These are phyloP conservation scores for Aspergillus viridinutans DNA, from an alignment of 2,329 filamentous ascomycete species.

Conservation along the genomic window DNA sequence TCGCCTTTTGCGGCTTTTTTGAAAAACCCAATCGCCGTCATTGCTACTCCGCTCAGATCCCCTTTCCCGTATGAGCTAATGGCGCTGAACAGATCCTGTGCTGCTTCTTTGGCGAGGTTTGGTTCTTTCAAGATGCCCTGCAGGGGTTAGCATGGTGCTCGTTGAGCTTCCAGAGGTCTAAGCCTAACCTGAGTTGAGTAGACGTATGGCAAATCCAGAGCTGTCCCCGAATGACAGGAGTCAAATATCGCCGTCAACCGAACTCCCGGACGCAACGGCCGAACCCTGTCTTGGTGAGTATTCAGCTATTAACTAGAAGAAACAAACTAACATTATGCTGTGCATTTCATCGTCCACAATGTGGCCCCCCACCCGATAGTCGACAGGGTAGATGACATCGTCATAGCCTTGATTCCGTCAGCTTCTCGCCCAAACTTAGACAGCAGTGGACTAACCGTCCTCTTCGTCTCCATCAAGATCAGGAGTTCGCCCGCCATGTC, in stretches of 20 bases:
- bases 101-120: constrained; percentile 63
- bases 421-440: not conserved
- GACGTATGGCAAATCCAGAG: constrained; percentile 64
- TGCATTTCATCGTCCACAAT: constrained; percentile 79
- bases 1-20: constrained; percentile 82
- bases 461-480: constrained; percentile 73
- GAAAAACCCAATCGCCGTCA: constrained; percentile 74
- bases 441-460: constrained; percentile 46
- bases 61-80: constrained; percentile 75
- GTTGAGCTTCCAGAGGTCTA: not conserved
- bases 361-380: constrained; percentile 64
- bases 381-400: constrained; percentile 74
- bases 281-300: constrained; percentile 48
- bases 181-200: constrained; percentile 54
- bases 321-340: constrained; percentile 51
- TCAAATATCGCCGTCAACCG: constrained; percentile 67
- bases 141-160: not conserved
- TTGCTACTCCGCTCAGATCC: constrained; percentile 75
- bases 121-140: constrained; percentile 62
- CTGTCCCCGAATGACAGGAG: constrained; percentile 64
- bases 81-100: constrained; percentile 59
- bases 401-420: constrained; percentile 51
- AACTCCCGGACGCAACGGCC: constrained; percentile 77
- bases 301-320: not conserved
- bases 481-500: constrained; percentile 70